Evolutionary conservation across 768 basidiomycete genomes (phyloP).

Genomic region (Lentinula lateritia): DNA sequence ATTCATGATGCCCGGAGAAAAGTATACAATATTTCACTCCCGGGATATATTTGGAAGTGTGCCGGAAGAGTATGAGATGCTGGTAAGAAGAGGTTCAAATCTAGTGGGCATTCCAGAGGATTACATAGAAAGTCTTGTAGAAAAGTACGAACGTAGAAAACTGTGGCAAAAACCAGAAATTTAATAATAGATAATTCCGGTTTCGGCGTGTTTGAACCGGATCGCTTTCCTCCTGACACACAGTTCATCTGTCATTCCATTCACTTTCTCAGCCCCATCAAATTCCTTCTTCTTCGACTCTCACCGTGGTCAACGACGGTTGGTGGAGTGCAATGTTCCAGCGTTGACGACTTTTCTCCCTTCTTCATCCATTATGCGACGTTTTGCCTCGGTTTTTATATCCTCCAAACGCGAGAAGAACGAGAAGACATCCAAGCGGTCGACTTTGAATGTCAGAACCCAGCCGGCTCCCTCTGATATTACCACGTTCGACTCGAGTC

Average conservation of each 20-base stretch:
- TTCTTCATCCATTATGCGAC: slow-evolving; percentile 42
- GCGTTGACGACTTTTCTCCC: not conserved
- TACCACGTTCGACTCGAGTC: slow-evolving; percentile 2
- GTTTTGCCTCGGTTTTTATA: slow-evolving; percentile 55
- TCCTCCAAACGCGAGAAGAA: slow-evolving; percentile 33
- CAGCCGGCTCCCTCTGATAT: not conserved
- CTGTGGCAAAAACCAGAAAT: not conserved
- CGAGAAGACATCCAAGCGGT: slow-evolving; percentile 25
- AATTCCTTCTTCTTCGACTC: not conserved
- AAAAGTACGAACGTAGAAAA: slow-evolving; percentile 58
- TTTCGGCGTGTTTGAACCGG: not conserved
- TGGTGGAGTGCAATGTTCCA: not conserved
- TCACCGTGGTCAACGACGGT: not conserved
- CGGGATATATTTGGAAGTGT: slow-evolving; percentile 61
- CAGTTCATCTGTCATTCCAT: not conserved
- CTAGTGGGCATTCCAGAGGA: slow-evolving; percentile 53
- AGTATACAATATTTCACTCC: slow-evolving; percentile 59
- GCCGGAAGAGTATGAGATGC: slow-evolving; percentile 40
- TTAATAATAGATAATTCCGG: not conserved
- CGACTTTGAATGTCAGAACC: slow-evolving; percentile 2
- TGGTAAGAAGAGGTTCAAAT: slow-evolving; percentile 46
- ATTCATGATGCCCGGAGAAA: slow-evolving; percentile 33
- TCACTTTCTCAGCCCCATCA: not conserved
- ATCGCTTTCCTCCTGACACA: not conserved
- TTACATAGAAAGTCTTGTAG: slow-evolving; percentile 51